These are phyloP conservation scores for Globisporangium megalacanthum DNA, from an alignment of 352 stramenopile species.

Conservation along the genomic window DNA sequence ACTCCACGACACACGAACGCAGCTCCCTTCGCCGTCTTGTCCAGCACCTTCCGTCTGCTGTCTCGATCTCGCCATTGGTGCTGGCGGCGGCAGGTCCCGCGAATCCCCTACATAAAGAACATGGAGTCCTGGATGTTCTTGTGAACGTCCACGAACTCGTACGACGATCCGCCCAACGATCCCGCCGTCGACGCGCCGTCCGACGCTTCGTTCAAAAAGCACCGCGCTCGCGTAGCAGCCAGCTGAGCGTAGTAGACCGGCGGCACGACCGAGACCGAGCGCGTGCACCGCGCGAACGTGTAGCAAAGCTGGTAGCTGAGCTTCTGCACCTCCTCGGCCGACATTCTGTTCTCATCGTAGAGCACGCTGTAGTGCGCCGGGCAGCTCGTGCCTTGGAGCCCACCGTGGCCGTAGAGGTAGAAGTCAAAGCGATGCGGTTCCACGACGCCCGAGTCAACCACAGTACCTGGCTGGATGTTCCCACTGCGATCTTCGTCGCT, in stretches of 20 bases:
- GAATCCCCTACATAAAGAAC: slow-evolving; percentile 9
- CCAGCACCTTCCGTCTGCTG: neutral
- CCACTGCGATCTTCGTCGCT: slow-evolving; percentile 31
- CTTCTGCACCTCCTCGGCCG: slow-evolving; percentile 28
- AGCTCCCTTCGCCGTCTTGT: neutral
- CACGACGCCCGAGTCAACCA: slow-evolving; percentile 56
- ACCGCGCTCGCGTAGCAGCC: slow-evolving; percentile 47
- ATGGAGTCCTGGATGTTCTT: slow-evolving; percentile 15
- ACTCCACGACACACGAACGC: neutral
- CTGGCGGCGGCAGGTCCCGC: neutral
- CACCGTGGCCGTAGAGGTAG: slow-evolving; percentile 63
- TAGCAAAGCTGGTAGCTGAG: slow-evolving; percentile 55
- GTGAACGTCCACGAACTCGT: slow-evolving; percentile 14
- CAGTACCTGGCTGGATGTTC: slow-evolving; percentile 37
- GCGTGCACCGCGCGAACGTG: slow-evolving; percentile 62
- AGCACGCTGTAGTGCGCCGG: slow-evolving; percentile 65
- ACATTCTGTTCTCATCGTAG: slow-evolving; percentile 47
- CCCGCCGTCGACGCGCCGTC: slow-evolving; percentile 14
- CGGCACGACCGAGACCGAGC: slow-evolving; percentile 63
- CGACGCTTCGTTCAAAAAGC: slow-evolving; percentile 35
- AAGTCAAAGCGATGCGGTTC: slow-evolving; percentile 64
- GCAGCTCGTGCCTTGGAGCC: slow-evolving; percentile 62
- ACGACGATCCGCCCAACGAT: slow-evolving; percentile 11
- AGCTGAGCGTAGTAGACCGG: slow-evolving; percentile 69
- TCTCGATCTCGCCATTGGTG: neutral